Conservation (phyloP, 2,329 filamentous ascomycete species). For the Phyllosticta capitalensis region DNA sequence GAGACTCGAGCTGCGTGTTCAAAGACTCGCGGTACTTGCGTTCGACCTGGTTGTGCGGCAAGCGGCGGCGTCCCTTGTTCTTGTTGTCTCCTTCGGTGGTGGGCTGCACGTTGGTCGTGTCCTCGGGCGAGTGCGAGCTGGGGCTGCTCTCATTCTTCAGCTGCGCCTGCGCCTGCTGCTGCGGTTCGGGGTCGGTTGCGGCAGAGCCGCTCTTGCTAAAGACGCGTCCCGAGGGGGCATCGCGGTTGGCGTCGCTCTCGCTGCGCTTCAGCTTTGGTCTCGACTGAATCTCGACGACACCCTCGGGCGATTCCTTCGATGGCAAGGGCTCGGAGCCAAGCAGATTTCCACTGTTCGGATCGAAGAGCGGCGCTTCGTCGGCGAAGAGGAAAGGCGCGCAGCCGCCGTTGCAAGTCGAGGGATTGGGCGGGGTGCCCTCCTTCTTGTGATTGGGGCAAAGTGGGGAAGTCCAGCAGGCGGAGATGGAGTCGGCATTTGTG, state of each 20-base stretch:
- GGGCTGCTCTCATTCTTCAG: constrained; percentile 26
- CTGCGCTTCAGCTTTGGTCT: constrained; percentile 25
- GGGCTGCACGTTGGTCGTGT: constrained; percentile 16
- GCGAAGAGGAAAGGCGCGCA: constrained; percentile 33
- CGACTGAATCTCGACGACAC: constrained; percentile 28
- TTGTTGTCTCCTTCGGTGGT: constrained; percentile 19
- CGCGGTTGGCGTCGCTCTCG: constrained; percentile 19
- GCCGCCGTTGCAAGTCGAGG: constrained; percentile 30
- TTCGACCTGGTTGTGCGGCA: constrained; percentile 38
- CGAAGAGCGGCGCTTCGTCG: constrained; percentile 10
- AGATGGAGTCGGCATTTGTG: constrained; percentile 28
- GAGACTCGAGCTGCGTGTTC: constrained; percentile 36
- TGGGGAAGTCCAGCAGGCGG: constrained; percentile 34
- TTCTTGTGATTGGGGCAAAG: constrained; percentile 31
- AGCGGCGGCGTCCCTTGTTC: constrained; percentile 25
- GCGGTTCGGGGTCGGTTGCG: constrained; percentile 1
- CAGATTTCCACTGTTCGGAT: constrained; percentile 21
- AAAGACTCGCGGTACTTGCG: constrained; percentile 38
- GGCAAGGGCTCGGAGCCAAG: constrained; percentile 23
- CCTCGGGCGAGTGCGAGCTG: constrained; percentile 17
- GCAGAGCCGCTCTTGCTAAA: constrained; percentile 13
- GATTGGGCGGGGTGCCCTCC: constrained; percentile 26
- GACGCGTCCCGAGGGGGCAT: constrained; percentile 21
- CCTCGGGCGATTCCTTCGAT: constrained; percentile 20
- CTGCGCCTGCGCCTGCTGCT: constrained; percentile 14